These are phyloP conservation scores for Entonaema liquescens DNA, from an alignment of 495 filamentous ascomycete species.

Conservation along the genomic window DNA sequence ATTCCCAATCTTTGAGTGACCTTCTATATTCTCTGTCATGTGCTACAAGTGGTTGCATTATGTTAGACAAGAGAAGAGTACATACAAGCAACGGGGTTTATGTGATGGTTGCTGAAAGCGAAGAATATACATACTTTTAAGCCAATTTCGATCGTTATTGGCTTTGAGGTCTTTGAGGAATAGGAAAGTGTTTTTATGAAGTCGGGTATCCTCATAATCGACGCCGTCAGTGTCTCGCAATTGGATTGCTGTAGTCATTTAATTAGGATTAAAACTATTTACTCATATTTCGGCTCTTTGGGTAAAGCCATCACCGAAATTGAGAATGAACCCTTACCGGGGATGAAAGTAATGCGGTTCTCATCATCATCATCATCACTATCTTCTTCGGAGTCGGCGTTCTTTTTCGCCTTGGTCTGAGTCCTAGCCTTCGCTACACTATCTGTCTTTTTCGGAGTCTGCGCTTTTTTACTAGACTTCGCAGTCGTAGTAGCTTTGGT, in stretches of 20 bases:
- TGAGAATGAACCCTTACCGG: constrained; percentile 35
- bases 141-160: constrained; percentile 84
- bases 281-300: neutral
- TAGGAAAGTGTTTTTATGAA: constrained; percentile 83
- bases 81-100: neutral
- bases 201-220: constrained; percentile 70
- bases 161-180: constrained; percentile 78
- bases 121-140: constrained; percentile 67
- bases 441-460: neutral
- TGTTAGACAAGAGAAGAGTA: neutral
- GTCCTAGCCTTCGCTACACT: neutral
- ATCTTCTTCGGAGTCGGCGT: constrained; percentile 31
- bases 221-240: constrained; percentile 71
- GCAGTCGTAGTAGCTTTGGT: constrained; percentile 6
- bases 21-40: constrained; percentile 80
- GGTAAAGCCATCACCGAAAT: neutral
- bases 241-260: constrained; percentile 41
- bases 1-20: constrained; percentile 79
- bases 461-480: constrained; percentile 18
- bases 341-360: constrained; percentile 64
- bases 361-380: constrained; percentile 49
- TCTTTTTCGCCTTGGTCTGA: constrained; percentile 12
- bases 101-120: no score
- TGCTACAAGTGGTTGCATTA: constrained; percentile 52
- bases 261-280: constrained; percentile 7